Conservation (phyloP, 192 early-diverging fungal species). For the Entophlyctis luteolus region DNA sequence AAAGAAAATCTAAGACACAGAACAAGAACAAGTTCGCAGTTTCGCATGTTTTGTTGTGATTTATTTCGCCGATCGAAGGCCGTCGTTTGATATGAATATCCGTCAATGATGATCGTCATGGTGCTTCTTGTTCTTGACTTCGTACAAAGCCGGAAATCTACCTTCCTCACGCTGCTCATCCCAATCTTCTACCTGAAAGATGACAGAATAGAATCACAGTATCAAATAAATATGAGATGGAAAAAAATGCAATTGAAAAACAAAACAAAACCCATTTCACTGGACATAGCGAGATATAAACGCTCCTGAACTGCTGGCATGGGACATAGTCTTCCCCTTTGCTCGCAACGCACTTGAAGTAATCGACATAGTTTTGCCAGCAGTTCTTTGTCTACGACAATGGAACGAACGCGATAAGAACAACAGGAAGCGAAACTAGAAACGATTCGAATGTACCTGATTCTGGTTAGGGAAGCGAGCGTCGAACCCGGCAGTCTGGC, state of each 20-base stretch:
- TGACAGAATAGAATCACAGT: neutral
- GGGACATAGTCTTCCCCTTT: constrained; percentile 95
- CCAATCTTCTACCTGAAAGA: constrained; percentile 45
- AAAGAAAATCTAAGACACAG: neutral
- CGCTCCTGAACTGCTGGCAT: constrained; percentile 84
- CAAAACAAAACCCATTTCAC: constrained; percentile 77
- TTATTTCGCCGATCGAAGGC: too few relatives aligned
- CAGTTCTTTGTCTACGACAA: constrained; percentile 81
- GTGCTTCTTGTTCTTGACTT: constrained; percentile 35
- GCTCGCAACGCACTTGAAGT: constrained; percentile 76
- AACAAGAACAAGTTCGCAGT: too few relatives aligned
- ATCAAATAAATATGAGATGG: neutral
- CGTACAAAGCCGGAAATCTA: constrained; percentile 48
- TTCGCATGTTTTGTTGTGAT: too few relatives aligned
- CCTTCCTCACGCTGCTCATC: constrained; percentile 52
- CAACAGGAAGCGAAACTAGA: constrained; percentile 3
- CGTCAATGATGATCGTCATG: constrained; percentile 29
- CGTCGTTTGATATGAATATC: too few relatives aligned
- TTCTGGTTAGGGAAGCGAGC: constrained; percentile 95
- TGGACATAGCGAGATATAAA: constrained; percentile 87
- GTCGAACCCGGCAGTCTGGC: constrained; percentile 54
- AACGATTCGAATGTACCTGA: constrained; percentile 55
- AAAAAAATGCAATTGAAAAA: neutral
- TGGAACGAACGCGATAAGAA: neutral
- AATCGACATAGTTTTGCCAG: constrained; percentile 99